Conservation (phyloP, 2,329 filamentous ascomycete species). For the Rutstroemia sp. region DNA sequence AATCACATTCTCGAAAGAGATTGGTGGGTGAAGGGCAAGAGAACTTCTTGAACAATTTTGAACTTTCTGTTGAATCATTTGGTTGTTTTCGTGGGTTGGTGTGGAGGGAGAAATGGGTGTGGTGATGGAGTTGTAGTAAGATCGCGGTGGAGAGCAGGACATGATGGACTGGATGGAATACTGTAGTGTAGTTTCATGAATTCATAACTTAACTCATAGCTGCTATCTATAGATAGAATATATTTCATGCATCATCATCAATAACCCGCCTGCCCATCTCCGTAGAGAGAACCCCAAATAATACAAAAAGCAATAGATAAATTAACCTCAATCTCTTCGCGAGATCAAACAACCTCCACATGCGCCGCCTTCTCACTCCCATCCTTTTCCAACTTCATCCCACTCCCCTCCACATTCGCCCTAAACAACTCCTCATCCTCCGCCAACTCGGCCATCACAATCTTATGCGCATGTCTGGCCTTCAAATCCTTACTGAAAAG, state of each 20-base stretch:
- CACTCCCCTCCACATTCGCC: constrained; percentile 1
- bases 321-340: not conserved
- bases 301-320: not conserved
- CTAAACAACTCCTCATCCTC: constrained; percentile 22
- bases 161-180: no score
- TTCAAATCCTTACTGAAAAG: constrained; percentile 40
- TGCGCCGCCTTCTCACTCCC: constrained; percentile 15
- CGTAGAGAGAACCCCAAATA: not conserved
- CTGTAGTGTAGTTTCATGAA: no score
- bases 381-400: constrained; percentile 11
- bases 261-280: not conserved
- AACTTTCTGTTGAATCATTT: no score
- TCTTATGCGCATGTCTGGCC: constrained; percentile 19
- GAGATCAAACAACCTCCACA: not conserved
- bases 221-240: no score
- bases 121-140: no score
- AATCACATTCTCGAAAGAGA: constrained; percentile 27
- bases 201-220: no score
- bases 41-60: constrained; percentile 28
- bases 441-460: constrained; percentile 22
- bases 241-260: not conserved
- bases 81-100: no score
- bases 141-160: no score
- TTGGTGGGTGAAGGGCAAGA: constrained; percentile 29
- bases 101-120: no score